Percentiles rank a stretch among this genome's conserved stretches.
Evolutionary conservation across 2,329 filamentous ascomycete genomes (phyloP).

Genomic region (Rugonectria rugulosa): DNA sequence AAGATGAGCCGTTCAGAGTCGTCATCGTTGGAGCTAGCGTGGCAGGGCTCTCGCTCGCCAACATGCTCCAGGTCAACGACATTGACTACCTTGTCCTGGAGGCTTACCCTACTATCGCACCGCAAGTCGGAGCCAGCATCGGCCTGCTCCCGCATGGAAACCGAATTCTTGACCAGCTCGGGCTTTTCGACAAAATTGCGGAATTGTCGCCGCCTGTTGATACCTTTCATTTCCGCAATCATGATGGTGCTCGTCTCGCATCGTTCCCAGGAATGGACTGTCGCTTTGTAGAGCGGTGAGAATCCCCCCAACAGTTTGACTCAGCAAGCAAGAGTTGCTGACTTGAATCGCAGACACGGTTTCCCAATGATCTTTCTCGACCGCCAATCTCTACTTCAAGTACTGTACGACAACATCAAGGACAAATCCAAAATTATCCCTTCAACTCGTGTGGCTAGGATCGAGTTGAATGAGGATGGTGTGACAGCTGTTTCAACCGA

Average conservation of each 20-base stretch:
- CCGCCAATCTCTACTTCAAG: constrained; percentile 43
- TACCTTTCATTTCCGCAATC: constrained; percentile 11
- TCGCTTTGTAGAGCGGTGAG: too few relatives aligned
- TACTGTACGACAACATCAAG: constrained; percentile 43
- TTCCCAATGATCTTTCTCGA: constrained; percentile 47
- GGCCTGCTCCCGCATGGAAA: constrained; percentile 52
- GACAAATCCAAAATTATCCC: constrained; percentile 36
- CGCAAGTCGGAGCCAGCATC: constrained; percentile 57
- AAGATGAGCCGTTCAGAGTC: too few relatives aligned
- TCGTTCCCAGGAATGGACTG: constrained; percentile 7
- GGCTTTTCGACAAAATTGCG: constrained; percentile 28
- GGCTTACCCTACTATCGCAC: constrained; percentile 49
- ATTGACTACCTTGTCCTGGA: constrained; percentile 62
- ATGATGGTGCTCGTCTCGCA: not conserved
- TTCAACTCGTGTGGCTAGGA: constrained; percentile 21
- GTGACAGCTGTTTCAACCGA: constrained; percentile 18
- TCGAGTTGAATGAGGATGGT: not conserved
- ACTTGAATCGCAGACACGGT: constrained; percentile 29
- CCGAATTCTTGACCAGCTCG: constrained; percentile 58
- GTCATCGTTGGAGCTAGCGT: constrained; percentile 20
- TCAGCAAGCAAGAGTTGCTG: not conserved
- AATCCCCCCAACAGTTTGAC: constrained; percentile 3
- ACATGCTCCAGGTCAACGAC: constrained; percentile 25
- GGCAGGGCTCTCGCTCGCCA: constrained; percentile 21
- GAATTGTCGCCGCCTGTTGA: constrained; percentile 13